A percentile compares a stretch with the other conserved stretches of the same genome.
phyloP scores from a whole-genome alignment of 345 rosid species.

The Salix exigua region DNA sequence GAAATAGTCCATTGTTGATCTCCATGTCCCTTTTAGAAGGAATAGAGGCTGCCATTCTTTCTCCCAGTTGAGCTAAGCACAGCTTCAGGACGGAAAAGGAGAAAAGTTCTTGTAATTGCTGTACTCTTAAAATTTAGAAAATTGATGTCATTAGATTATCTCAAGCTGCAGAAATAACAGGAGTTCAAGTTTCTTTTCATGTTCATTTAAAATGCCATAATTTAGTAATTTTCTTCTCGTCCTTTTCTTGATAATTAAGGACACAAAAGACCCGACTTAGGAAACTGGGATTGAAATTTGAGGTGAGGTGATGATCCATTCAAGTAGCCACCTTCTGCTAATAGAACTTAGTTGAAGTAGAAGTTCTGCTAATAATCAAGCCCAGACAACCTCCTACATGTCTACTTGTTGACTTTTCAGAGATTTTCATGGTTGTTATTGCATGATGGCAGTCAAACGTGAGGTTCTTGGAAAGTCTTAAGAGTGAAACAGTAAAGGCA shows the following conservation, averaged over 20 bases:
- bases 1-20: conserved; percentile 7
- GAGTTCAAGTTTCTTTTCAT: neutral
- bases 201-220: neutral
- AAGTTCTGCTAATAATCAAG: neutral
- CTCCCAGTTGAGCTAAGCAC: conserved; percentile 1
- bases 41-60: neutral
- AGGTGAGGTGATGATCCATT: too few species aligned
- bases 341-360: neutral
- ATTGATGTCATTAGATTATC: conserved; percentile 12
- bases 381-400: neutral
- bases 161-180: conserved; percentile 14
- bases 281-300: neutral
- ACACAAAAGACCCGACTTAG: neutral
- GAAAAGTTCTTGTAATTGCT: conserved; percentile 6
- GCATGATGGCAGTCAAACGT: neutral
- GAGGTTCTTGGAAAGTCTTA: too few species aligned
- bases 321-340: neutral
- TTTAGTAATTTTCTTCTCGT: neutral
- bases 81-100: conserved; percentile 10
- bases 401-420: too few species aligned
- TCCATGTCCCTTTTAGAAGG: conserved; percentile 9
- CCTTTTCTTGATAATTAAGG: neutral
- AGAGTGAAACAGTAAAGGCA: neutral
- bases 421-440: neutral
- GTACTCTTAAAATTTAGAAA: conserved; percentile 10